Evolutionary conservation across 208 protist species (phyloP).

Genomic region (Wallacemonas sp.): DNA sequence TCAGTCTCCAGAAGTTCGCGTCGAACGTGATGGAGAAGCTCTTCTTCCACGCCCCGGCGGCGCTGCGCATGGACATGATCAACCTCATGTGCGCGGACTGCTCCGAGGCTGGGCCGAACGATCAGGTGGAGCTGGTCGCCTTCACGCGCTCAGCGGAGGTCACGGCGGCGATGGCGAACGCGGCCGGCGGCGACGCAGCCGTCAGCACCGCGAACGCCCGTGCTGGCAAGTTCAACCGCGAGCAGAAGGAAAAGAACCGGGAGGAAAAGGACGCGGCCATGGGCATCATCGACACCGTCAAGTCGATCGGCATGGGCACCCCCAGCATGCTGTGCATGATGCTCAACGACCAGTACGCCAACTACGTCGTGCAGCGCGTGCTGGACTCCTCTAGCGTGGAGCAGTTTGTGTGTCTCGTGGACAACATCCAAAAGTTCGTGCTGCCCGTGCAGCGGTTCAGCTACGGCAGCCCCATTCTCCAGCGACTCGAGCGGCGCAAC

Average conservation of each 20-base stretch:
- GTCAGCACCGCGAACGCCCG: conserved; percentile 1
- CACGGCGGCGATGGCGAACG: conserved; percentile 63
- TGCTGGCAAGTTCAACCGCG: conserved; percentile 17
- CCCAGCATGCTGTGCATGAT: conserved; percentile 90
- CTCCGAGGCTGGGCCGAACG: conserved; percentile 21
- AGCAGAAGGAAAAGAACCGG: conserved; percentile 74
- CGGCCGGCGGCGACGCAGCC: conserved; percentile 35
- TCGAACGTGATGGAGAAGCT: conserved; percentile 99
- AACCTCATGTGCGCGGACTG: conserved; percentile 77
- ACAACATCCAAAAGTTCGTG: conserved; percentile 90
- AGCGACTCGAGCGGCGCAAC: conserved; percentile 85
- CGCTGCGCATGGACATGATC: conserved; percentile 87
- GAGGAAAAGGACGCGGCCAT: conserved; percentile 80
- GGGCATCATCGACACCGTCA: conserved; percentile 62
- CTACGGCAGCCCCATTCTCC: conserved; percentile 97
- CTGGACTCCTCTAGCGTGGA: conserved; percentile 90
- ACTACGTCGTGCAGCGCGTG: conserved; percentile 98
- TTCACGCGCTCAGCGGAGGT: conserved; percentile 57
- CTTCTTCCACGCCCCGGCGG: conserved; percentile 70
- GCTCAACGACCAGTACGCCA: conserved; percentile 97
- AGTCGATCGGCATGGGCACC: conserved; percentile 35
- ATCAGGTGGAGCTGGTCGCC: conserved; percentile 55
- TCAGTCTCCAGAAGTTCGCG: conserved; percentile 98
- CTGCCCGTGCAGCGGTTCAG: conserved; percentile 93
- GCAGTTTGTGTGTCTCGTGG: conserved; percentile 75